Percentiles rank a stretch among this genome's conserved stretches.
Evolutionary conservation across 1,284 basidiomycete genomes (phyloP).

Genomic region (Mycena citricolor): DNA sequence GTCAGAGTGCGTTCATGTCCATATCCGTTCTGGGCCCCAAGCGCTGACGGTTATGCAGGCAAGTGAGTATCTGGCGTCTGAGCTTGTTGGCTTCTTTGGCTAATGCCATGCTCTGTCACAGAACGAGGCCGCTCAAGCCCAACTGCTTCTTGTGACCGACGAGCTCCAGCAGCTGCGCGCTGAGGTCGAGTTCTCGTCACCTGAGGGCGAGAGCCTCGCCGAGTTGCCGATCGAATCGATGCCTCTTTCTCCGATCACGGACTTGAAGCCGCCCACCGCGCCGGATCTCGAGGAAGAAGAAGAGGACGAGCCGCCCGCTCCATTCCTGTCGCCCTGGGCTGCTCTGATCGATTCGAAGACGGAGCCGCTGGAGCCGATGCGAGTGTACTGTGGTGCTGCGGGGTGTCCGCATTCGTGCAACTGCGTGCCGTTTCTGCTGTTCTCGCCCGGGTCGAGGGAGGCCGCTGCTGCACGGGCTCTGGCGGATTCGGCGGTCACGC

Average conservation of each 20-base stretch:
- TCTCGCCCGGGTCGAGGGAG: constrained; percentile 17
- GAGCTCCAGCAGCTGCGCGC: constrained; percentile 19
- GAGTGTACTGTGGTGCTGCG: constrained; percentile 18
- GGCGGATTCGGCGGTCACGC: neutral
- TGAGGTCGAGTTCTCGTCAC: constrained; percentile 59
- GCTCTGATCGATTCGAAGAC: constrained; percentile 4
- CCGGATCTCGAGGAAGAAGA: neutral
- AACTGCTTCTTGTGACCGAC: constrained; percentile 20
- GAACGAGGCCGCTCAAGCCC: constrained; percentile 21
- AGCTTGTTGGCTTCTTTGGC: neutral
- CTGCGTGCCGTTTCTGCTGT: constrained; percentile 21
- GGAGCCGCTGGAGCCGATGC: neutral
- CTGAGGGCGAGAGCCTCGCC: constrained; percentile 89
- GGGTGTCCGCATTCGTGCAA: constrained; percentile 23
- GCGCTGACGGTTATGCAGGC: constrained; percentile 13
- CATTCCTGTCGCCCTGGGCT: constrained; percentile 20
- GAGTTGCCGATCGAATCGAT: constrained; percentile 28
- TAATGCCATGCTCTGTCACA: constrained; percentile 1
- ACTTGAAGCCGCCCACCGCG: neutral
- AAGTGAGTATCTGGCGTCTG: constrained; percentile 18
- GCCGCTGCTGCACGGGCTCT: too few relatives aligned
- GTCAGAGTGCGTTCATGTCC: constrained; percentile 34
- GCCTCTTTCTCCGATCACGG: too few relatives aligned
- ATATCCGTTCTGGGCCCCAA: neutral
- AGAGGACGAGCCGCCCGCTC: constrained; percentile 2